Evolutionary conservation across 495 filamentous ascomycete genomes (phyloP).

Genomic region (Penicillium simplicissimum): DNA sequence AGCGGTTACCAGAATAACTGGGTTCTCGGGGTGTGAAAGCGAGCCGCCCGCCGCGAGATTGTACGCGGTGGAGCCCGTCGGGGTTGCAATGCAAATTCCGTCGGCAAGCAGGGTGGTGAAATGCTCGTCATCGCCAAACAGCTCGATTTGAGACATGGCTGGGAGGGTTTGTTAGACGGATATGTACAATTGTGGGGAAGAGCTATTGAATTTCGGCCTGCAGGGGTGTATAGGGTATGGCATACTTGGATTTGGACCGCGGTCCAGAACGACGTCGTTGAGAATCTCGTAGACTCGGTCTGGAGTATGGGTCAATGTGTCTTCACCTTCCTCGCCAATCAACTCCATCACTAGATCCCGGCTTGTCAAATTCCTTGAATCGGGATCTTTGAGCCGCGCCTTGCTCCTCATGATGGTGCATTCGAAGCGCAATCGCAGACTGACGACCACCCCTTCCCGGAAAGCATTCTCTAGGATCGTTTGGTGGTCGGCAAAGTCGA

Average conservation of each 20-base stretch:
- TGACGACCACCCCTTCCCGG: slow-evolving; percentile 83
- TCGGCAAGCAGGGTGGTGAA: slow-evolving; percentile 87
- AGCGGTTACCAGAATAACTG: slow-evolving; percentile 91
- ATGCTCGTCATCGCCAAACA: slow-evolving; percentile 95
- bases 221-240: slow-evolving; percentile 14
- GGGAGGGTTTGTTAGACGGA: slow-evolving; percentile 30
- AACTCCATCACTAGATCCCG: slow-evolving; percentile 87
- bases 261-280: slow-evolving; percentile 89
- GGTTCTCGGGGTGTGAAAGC: slow-evolving; percentile 94
- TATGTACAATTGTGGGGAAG: neutral
- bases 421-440: slow-evolving; percentile 84
- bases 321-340: slow-evolving; percentile 78
- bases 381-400: slow-evolving; percentile 30
- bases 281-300: slow-evolving; percentile 83
- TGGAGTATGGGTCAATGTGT: slow-evolving; percentile 77
- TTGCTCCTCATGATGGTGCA: slow-evolving; percentile 90
- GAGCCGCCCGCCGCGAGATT: slow-evolving; percentile 95
- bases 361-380: slow-evolving; percentile 24
- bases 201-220: neutral
- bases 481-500: slow-evolving; percentile 77
- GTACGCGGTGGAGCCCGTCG: slow-evolving; percentile 93
- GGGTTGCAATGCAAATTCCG: slow-evolving; percentile 87
- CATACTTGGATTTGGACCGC: slow-evolving; percentile 86
- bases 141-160: slow-evolving; percentile 84
- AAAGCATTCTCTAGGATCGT: slow-evolving; percentile 72